phyloP scores from a whole-genome alignment of 2,329 filamentous ascomycete genomes.

The Tricladium varicosporioides region DNA sequence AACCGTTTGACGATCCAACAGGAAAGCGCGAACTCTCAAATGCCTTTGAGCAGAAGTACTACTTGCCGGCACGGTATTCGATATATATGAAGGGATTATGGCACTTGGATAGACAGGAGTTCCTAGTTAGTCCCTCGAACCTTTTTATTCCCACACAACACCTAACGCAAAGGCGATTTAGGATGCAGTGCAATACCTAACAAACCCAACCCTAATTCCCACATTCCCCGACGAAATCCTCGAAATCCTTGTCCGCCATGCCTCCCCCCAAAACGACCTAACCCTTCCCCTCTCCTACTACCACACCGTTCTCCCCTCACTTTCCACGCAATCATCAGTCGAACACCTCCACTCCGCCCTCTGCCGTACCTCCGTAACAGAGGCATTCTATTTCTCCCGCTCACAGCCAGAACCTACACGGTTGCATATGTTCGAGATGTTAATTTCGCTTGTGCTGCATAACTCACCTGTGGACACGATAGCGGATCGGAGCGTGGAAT shows the following conservation, averaged over 20 bases:
- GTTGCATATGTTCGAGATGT: constrained; percentile 62
- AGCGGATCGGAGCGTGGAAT: constrained; percentile 61
- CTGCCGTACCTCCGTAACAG: constrained; percentile 63
- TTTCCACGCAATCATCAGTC: constrained; percentile 60
- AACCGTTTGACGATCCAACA: constrained; percentile 59
- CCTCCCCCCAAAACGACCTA: constrained; percentile 53
- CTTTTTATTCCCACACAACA: constrained; percentile 35
- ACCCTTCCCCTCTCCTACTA: constrained; percentile 75
- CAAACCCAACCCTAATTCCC: constrained; percentile 74
- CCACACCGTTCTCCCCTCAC: constrained; percentile 68
- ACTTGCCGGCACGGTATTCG: constrained; percentile 73
- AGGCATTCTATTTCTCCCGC: constrained; percentile 72
- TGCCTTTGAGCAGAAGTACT: constrained; percentile 58
- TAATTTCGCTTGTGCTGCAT: constrained; percentile 58
- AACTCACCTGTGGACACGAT: constrained; percentile 38
- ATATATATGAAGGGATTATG: constrained; percentile 81
- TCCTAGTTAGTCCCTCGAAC: constrained; percentile 47
- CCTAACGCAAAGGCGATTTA: constrained; percentile 30
- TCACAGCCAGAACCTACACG: constrained; percentile 61
- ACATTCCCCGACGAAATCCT: constrained; percentile 85
- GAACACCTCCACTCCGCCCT: constrained; percentile 69
- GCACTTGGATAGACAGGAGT: constrained; percentile 72
- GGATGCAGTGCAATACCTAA: constrained; percentile 71
- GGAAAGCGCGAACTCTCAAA: constrained; percentile 46
- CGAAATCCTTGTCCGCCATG: constrained; percentile 60